These are phyloP conservation scores for Astrothelium macrocarpum DNA, from an alignment of 495 filamentous ascomycete species.

Conservation along the genomic window DNA sequence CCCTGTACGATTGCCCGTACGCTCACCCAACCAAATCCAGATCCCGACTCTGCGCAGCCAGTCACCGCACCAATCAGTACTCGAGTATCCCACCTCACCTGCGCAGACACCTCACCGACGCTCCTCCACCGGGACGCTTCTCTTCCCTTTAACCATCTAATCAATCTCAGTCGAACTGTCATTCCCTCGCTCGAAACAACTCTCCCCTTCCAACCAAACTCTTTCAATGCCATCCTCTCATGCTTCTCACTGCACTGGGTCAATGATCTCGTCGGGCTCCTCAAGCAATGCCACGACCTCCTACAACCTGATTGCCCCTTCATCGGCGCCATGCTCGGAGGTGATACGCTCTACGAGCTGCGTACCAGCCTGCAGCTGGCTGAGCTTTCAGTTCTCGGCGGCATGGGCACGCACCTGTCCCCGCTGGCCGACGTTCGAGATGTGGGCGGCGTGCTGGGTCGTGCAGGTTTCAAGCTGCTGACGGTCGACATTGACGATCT, in stretches of 20 bases:
- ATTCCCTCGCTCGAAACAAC: constrained; percentile 56
- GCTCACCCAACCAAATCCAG: constrained; percentile 57
- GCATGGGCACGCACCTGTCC: constrained; percentile 76
- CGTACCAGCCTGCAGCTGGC: constrained; percentile 90
- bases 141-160: constrained; percentile 61
- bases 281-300: constrained; percentile 68
- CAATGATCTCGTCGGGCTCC: constrained; percentile 81
- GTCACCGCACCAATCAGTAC: constrained; percentile 53
- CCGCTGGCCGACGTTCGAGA: constrained; percentile 89
- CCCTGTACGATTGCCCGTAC: constrained; percentile 85
- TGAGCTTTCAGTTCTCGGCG: constrained; percentile 77
- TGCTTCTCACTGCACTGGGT: constrained; percentile 92
- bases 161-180: constrained; percentile 62
- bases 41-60: constrained; percentile 42
- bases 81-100: constrained; percentile 61
- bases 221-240: constrained; percentile 81
- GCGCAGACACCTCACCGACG: constrained; percentile 66
- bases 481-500: constrained; percentile 98
- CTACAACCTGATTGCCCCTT: constrained; percentile 90
- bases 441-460: constrained; percentile 74
- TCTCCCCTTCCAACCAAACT: constrained; percentile 64
- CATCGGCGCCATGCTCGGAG: constrained; percentile 91
- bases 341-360: constrained; percentile 88
- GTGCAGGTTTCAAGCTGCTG: constrained; percentile 86
- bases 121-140: constrained; percentile 76